Evolutionary conservation across 495 filamentous ascomycete genomes (phyloP), one percentile per base, ranked within the genome.

Genomic region (Parathielavia appendiculata): DNA sequence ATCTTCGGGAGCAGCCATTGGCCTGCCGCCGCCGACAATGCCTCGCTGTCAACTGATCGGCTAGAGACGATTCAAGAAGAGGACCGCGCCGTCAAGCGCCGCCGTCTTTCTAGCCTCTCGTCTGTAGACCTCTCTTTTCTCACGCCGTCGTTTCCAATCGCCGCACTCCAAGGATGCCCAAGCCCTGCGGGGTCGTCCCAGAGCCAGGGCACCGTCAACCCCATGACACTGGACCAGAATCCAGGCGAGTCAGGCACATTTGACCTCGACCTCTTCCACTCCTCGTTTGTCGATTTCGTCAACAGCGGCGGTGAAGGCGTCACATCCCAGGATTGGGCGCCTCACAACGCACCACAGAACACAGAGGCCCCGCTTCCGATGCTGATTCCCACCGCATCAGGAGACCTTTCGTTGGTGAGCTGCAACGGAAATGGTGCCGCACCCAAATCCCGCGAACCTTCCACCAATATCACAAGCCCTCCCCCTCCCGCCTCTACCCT

Each of bases 211-310:
- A 41, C 13, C 20, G 49, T 26, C 12, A 46, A 51, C 44, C 32
- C 36, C 12, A 44, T 45, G 20, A 47, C 35, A 5, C 23, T 45
- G 0, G 54, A 44, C 14, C 35, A 60, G 10, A 43, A 43, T 0
- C n/a, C 45, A 1, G 39, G 48, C 32, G 58, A 57, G 43, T 7
- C 54, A 0, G 32, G 51, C 14, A 49, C 41, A 13, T 59, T 65
- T 26, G 62, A 63, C 38, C 53, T 67, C 11, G 65, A 67, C 54
- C 63, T 62, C 46, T 58, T 64, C 38, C 55, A 59, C 19, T 57
- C 62, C 6, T 60, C 59, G 1, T 61, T 63, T 41, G 54, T 58
- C 20, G 62, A 65, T 14, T 55, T 62, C 20, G 56, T 64, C 46
- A 56, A 53, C 50, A 47, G 1, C 16, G 45, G 62, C 49, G 54